Evolutionary conservation across 139 green algal species (phyloP).

Genomic region (Raphidocelis subcapitata): DNA sequence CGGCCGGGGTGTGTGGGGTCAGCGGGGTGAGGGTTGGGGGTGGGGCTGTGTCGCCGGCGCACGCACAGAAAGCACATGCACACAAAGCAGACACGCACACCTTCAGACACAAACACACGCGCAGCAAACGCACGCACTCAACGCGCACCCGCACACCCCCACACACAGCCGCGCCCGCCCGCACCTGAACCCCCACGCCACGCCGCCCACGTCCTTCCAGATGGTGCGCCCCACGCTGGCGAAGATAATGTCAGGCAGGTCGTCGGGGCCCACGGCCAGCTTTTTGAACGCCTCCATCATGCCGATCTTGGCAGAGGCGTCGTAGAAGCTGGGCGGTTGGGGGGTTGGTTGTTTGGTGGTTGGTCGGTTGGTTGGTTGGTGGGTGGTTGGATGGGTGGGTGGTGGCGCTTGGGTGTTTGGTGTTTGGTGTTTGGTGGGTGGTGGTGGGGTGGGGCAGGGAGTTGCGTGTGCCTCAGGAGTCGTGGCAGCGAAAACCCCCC

Average conservation of each 20-base stretch:
- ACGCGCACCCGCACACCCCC: too few relatives aligned
- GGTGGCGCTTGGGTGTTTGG: neutral
- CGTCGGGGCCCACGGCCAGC: conserved; percentile 79
- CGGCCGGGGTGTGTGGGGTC: too few relatives aligned
- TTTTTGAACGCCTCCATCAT: conserved; percentile 91
- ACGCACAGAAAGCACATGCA: too few relatives aligned
- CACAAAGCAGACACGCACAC: neutral
- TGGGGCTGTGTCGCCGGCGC: too few relatives aligned
- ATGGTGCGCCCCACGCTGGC: conserved; percentile 74
- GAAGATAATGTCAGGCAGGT: conserved; percentile 85
- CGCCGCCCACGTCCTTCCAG: conserved; percentile 84
- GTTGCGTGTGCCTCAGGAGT: too few relatives aligned
- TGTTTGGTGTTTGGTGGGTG: too few relatives aligned
- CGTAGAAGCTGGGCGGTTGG: conserved; percentile 23
- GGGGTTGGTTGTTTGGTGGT: neutral
- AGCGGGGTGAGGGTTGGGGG: too few relatives aligned
- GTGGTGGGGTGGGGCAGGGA: too few relatives aligned
- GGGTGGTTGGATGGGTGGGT: neutral
- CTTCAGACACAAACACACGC: neutral
- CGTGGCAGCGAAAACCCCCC: too few relatives aligned
- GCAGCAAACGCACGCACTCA: too few relatives aligned
- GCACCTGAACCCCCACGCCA: conserved; percentile 74
- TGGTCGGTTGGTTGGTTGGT: neutral
- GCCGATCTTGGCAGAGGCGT: conserved; percentile 14
- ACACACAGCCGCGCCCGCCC: too few relatives aligned